Conservation (phyloP, 805 yeast species). For the Lachancea waltii region DNA sequence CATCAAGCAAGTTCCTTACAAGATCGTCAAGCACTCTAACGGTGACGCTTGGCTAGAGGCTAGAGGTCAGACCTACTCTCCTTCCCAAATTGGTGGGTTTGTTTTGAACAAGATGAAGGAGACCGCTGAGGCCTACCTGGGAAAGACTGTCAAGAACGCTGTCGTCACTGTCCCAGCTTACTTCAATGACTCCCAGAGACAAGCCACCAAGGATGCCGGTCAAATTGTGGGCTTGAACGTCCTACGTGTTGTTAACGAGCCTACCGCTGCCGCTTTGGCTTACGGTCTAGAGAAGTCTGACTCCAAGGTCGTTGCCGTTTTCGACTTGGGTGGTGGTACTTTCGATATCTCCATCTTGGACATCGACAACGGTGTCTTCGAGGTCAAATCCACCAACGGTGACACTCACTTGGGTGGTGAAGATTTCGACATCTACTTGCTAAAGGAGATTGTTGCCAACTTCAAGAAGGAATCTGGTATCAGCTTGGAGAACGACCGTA, state of each 20-base stretch:
- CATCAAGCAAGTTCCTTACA: constrained; percentile 80
- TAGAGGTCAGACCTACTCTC: constrained; percentile 81
- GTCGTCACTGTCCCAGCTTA: constrained; percentile 87
- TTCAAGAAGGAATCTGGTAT: constrained; percentile 68
- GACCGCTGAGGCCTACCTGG: constrained; percentile 89
- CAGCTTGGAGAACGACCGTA: constrained; percentile 51
- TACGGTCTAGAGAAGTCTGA: constrained; percentile 83
- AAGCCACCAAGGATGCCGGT: constrained; percentile 93
- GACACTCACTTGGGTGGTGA: constrained; percentile 87
- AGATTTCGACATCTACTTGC: constrained; percentile 79
- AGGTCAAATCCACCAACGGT: constrained; percentile 95
- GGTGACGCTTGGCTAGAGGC: constrained; percentile 98
- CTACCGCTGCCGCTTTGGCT: constrained; percentile 90
- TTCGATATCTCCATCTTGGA: constrained; percentile 94
- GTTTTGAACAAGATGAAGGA: constrained; percentile 95
- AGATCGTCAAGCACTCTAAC: constrained; percentile 80
- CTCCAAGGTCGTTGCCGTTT: constrained; percentile 84
- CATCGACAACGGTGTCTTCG: constrained; percentile 96
- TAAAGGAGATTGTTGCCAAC: constrained; percentile 72
- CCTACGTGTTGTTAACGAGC: constrained; percentile 74
- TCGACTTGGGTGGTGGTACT: constrained; percentile 98
- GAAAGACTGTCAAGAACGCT: constrained; percentile 83
- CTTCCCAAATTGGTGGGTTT: constrained; percentile 93
- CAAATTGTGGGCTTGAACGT: constrained; percentile 90
- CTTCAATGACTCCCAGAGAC: constrained; percentile 78